Conservation (phyloP, 495 filamentous ascomycete genomes). For the Pyrenopolyporus hunteri region DNA sequence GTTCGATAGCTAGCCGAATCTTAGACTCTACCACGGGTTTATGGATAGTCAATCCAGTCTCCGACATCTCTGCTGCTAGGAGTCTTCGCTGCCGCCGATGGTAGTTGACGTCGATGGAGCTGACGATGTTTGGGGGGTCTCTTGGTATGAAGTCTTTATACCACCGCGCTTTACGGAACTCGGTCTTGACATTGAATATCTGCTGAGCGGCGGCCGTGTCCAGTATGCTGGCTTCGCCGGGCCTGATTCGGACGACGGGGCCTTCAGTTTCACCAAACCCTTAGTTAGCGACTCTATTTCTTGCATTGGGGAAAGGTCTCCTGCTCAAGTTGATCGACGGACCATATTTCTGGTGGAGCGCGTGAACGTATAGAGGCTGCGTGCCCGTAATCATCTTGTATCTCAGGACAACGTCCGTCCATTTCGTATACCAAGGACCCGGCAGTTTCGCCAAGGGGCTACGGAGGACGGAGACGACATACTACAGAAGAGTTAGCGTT, state of each 20-base stretch:
- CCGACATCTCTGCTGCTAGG: constrained; percentile 33
- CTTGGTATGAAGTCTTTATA: constrained; percentile 25
- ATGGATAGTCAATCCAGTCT: constrained; percentile 26
- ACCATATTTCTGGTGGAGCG: constrained; percentile 54
- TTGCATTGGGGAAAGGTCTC: neutral
- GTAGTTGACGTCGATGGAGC: constrained; percentile 19
- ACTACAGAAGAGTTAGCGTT: constrained; percentile 20
- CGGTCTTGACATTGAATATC: constrained; percentile 48
- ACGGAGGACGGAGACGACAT: constrained; percentile 18
- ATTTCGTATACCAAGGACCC: constrained; percentile 47
- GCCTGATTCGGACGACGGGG: constrained; percentile 51
- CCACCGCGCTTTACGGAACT: constrained; percentile 33
- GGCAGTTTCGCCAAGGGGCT: constrained; percentile 32
- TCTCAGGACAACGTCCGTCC: constrained; percentile 41
- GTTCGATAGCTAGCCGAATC: constrained; percentile 32
- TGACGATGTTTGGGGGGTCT: constrained; percentile 26
- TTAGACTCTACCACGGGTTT: constrained; percentile 30
- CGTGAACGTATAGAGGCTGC: constrained; percentile 48
- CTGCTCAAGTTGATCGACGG: neutral
- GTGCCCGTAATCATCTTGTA: constrained; percentile 46
- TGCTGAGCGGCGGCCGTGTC: constrained; percentile 45
- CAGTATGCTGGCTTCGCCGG: constrained; percentile 48
- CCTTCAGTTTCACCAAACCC: constrained; percentile 30
- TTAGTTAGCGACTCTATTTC: neutral
- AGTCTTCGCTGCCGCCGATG: constrained; percentile 38